Base-by-base conservation (phyloP, 2,329 filamentous ascomycete genomes). In the Aspergillus fumigatus region DNA sequence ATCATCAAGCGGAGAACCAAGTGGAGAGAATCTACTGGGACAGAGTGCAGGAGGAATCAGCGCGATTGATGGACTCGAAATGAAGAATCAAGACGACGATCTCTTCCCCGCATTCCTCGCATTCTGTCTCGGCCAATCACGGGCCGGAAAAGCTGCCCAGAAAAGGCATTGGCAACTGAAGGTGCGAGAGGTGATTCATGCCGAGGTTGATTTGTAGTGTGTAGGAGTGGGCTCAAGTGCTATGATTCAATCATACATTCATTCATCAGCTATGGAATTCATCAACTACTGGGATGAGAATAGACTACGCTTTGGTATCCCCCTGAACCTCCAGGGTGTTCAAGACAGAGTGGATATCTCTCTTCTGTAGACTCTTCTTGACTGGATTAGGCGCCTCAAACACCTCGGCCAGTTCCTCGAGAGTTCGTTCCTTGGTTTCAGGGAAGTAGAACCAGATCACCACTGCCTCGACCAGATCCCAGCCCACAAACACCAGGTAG, bases 391-490 rank as follows among this genome's bases (percentile, higher is more conserved):
- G 32, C 14, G 32, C 32, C 32, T 38, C 32, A 38, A 38, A 38
- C 14, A 38, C 32, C 6, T 38, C 32, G 14, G 32, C 68, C 40
- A 71, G 45, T 54, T 70, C 69, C 51, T 67, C 68, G n/a, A 66
- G 66, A 1, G 66, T 70, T 1, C 69, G 61, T 1, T 60, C 69
- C 53, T 67, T 70, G 0, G 68, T 70, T 53, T 72, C 70, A 1
- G 69, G 69, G 7, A 71, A 55, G 4, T 61, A 63, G 53, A 68
- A 67, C 59, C 65, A 72, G 59, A 47, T 58, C n/a, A 58, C 50
- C 4, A 58, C 56, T 5, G 52, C 48, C 49, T 58, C 56, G 29
- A 58, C 8, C 19, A 58, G 14, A 23, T 58, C 56, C 56, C 56
- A 58, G 32, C 52, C 51, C 5, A 58, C 56, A 40, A 58, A 58